Evolutionary conservation across 176 grass and related monocot species (phyloP).

Genomic region (Metroxylon sagu): DNA sequence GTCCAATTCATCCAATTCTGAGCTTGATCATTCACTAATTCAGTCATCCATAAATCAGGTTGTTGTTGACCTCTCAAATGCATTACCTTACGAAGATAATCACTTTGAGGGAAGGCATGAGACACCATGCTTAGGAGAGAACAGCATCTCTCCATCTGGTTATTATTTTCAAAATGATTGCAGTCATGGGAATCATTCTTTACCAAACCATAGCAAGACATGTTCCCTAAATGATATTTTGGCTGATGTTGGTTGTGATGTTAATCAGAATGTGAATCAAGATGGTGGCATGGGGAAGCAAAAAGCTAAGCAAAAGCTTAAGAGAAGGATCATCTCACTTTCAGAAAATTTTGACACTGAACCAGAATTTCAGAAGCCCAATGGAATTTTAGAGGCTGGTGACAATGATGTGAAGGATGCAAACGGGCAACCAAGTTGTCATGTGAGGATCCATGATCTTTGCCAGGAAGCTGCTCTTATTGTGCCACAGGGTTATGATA

Average conservation of each 20-base stretch:
- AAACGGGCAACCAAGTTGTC: slow-evolving; percentile 21
- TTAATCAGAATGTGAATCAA: too few species aligned
- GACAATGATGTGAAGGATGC: slow-evolving; percentile 23
- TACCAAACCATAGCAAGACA: slow-evolving; percentile 10
- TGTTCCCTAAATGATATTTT: slow-evolving; percentile 25
- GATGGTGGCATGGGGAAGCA: slow-evolving; percentile 24
- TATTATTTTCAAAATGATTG: slow-evolving; percentile 23
- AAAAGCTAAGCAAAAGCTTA: slow-evolving; percentile 40
- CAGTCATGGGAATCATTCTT: background rate
- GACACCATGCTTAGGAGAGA: slow-evolving; percentile 14
- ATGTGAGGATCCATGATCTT: slow-evolving; percentile 1
- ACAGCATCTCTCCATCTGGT: slow-evolving; percentile 10
- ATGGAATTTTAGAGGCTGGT: slow-evolving; percentile 18
- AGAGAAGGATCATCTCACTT: slow-evolving; percentile 40
- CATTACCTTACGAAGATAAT: slow-evolving; percentile 31
- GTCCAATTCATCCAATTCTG: slow-evolving; percentile 66
- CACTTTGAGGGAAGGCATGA: slow-evolving; percentile 28
- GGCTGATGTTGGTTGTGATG: slow-evolving; percentile 10
- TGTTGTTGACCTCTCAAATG: slow-evolving; percentile 23
- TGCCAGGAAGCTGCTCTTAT: slow-evolving; percentile 15
- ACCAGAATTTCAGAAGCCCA: slow-evolving; percentile 10
- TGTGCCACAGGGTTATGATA: slow-evolving; percentile 11
- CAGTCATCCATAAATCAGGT: slow-evolving; percentile 34
- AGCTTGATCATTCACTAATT: slow-evolving; percentile 42
- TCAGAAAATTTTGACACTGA: slow-evolving; percentile 42